Conservation (phyloP, 257 asterid species). For the Fraxinus americana region DNA sequence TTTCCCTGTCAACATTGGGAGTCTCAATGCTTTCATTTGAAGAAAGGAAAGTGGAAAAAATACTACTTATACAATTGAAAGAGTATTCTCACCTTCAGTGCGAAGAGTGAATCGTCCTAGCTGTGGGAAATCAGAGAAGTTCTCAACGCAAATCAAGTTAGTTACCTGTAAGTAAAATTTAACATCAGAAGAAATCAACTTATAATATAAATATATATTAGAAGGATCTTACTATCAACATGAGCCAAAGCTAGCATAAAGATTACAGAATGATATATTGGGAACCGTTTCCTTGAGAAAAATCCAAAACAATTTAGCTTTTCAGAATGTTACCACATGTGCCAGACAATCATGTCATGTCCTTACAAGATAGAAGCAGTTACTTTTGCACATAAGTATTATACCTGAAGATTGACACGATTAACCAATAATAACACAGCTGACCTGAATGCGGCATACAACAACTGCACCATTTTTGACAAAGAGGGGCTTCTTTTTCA, state of each 20-base stretch:
- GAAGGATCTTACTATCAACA: neutral
- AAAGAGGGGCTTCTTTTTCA: slow-evolving; percentile 87
- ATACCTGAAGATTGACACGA: neutral
- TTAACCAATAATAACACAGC: slow-evolving; percentile 15
- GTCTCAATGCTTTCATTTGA: neutral
- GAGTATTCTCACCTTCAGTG: slow-evolving; percentile 66
- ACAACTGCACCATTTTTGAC: slow-evolving; percentile 85
- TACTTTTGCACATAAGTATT: neutral
- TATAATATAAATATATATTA: neutral
- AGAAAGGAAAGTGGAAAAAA: slow-evolving; percentile 12
- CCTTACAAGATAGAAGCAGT: too few species aligned
- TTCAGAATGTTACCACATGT: neutral
- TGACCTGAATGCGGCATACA: slow-evolving; percentile 80
- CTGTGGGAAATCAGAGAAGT: slow-evolving; percentile 72
- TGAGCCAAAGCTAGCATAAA: slow-evolving; percentile 1
- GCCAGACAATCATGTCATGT: neutral
- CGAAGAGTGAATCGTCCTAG: slow-evolving; percentile 97
- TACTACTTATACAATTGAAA: slow-evolving; percentile 6
- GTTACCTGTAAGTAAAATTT: slow-evolving; percentile 53
- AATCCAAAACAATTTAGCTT: neutral
- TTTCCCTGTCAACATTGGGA: slow-evolving; percentile 53
- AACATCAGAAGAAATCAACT: slow-evolving; percentile 10
- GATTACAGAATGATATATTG: neutral
- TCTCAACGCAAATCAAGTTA: slow-evolving; percentile 78
- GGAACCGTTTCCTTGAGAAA: neutral